Evolutionary conservation across 2,329 filamentous ascomycete species (phyloP).

Genomic region (Leptosphaerulina australis): DNA sequence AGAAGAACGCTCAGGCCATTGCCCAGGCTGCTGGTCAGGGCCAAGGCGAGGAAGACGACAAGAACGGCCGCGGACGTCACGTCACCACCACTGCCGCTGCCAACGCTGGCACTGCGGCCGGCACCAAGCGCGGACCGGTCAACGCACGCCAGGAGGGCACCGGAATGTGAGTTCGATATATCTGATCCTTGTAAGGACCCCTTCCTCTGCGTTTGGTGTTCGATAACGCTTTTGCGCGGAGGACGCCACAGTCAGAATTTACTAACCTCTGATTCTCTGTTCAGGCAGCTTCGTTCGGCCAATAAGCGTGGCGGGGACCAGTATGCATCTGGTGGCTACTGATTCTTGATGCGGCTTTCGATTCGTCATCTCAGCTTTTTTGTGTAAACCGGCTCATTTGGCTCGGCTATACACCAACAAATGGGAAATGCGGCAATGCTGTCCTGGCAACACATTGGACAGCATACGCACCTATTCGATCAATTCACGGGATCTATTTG

Average conservation of each 20-base stretch:
- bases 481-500: slow-evolving; percentile 46
- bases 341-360: slow-evolving; percentile 51
- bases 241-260: slow-evolving; percentile 59
- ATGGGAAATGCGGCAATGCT: slow-evolving; percentile 54
- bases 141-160: slow-evolving; percentile 84
- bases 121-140: slow-evolving; percentile 72
- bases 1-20: slow-evolving; percentile 97
- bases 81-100: slow-evolving; percentile 68
- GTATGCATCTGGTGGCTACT: slow-evolving; percentile 56
- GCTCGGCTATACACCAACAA: slow-evolving; percentile 43
- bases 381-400: slow-evolving; percentile 42
- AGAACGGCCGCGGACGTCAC: slow-evolving; percentile 65
- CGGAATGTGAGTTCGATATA: slow-evolving; percentile 91
- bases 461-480: slow-evolving; percentile 46
- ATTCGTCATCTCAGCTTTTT: slow-evolving; percentile 51
- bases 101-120: slow-evolving; percentile 66
- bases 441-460: slow-evolving; percentile 48
- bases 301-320: slow-evolving; percentile 59
- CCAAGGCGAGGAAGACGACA: slow-evolving; percentile 75
- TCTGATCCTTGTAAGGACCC: slow-evolving; percentile 86
- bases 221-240: slow-evolving; percentile 73
- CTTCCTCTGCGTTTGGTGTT: slow-evolving; percentile 85
- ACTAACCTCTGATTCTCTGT: slow-evolving; percentile 52
- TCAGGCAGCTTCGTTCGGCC: slow-evolving; percentile 60
- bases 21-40: slow-evolving; percentile 74